Evolutionary conservation across 2,329 filamentous ascomycete species (phyloP), one percentile per base, ranked within the genome.

Genomic region (Hirsutella minnesotensis): DNA sequence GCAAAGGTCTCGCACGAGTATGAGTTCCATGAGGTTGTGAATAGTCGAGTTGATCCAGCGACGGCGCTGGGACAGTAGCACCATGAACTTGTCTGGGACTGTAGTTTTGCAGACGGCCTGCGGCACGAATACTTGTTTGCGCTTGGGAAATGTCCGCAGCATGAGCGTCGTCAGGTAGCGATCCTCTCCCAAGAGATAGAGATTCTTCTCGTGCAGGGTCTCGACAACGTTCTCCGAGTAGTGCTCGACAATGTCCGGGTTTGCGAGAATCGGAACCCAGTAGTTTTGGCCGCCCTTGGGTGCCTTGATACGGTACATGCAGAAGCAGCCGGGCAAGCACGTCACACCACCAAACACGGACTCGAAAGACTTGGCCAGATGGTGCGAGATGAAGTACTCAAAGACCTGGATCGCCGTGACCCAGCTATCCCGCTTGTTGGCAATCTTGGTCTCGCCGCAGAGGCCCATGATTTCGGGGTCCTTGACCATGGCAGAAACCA

Each of bases 21-120:
- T 81, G 46, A 98, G 77, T 64, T 98, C 92, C 86, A 98, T 95
- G 37, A 98, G 71, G 60, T 98, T 98, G 72, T 98, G 92, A 40
- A 98, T 84, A 4, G 92, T 98, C 62, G 87, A 95, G 76, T 98
- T 98, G 67, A 98, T 98, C 92, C 92, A 98, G 63, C 92, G 81
- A 62, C 92, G 85, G 56, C 92, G 81, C 65, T 98, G 92, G 22
- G 90, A 96, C 27, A 98, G 73, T 30, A 98, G 70, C 40, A 98
- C 88, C 63, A 77, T 86, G 66, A 98, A 98, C 53, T 83, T 70
- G 44, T 96, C 90, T 8, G 92, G 92, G 3, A 96, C 92, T 4
- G 87, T 92, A 7, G 92, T 98, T 69, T 98, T 98, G 79, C 94
- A 98, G 24, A 98, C 90, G 15, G 92, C 94, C 59, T 98, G 92